phyloP scores from a whole-genome alignment of 1,139 yeast genomes.

The Hyphopichia fennica region DNA sequence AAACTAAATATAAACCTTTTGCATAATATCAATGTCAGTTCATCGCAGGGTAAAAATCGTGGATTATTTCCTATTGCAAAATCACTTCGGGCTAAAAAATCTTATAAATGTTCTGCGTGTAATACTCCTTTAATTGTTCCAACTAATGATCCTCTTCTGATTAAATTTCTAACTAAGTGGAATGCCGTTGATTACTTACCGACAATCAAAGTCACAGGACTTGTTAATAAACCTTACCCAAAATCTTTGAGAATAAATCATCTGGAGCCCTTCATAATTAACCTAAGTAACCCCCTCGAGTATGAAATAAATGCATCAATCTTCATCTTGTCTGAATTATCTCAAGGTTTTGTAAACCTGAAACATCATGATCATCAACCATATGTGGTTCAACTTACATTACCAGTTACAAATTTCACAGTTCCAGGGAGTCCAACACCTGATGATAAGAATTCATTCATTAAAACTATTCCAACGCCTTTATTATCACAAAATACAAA shows the following conservation, averaged over 20 bases:
- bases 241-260: slow-evolving; percentile 10
- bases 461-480: slow-evolving; percentile 34
- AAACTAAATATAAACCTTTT: not conserved
- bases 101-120: slow-evolving; percentile 31
- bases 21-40: not conserved
- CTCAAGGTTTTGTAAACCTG: not conserved
- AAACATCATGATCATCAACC: not conserved
- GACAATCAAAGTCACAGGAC: slow-evolving; percentile 14
- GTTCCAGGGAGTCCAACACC: slow-evolving; percentile 7
- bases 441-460: slow-evolving; percentile 13
- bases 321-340: slow-evolving; percentile 8
- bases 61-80: slow-evolving; percentile 24
- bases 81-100: slow-evolving; percentile 22
- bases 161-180: slow-evolving; percentile 30
- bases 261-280: slow-evolving; percentile 22
- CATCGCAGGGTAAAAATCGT: not conserved
- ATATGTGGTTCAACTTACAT: slow-evolving; percentile 14
- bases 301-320: slow-evolving; percentile 11
- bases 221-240: slow-evolving; percentile 10
- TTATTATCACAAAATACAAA: slow-evolving; percentile 29
- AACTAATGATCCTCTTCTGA: slow-evolving; percentile 24
- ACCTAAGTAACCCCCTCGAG: slow-evolving; percentile 31
- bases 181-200: slow-evolving; percentile 40
- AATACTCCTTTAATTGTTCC: slow-evolving; percentile 27
- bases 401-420: slow-evolving; percentile 25